These are phyloP conservation scores for Leccinum subfulvum DNA, from an alignment of 1,284 basidiomycete species.

Conservation along the genomic window DNA sequence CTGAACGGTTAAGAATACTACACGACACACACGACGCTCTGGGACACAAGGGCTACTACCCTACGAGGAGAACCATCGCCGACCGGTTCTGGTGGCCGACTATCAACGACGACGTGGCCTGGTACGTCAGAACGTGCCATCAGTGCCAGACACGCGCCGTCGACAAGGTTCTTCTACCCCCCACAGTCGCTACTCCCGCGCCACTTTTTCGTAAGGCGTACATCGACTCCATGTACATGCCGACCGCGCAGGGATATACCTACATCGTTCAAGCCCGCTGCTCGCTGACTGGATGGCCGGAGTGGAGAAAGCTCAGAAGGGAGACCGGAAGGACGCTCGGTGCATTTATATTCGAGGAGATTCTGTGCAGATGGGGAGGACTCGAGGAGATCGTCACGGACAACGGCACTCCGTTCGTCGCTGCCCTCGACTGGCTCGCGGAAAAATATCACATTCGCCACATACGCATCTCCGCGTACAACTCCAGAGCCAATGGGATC, in stretches of 20 bases:
- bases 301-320: conserved; percentile 14
- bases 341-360: conserved; percentile 2
- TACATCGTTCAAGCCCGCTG: conserved; percentile 6
- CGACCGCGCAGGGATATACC: neutral
- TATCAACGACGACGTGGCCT: too few relatives aligned
- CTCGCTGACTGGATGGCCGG: neutral
- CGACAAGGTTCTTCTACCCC: too few relatives aligned
- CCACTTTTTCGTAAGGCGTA: too few relatives aligned
- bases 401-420: conserved; percentile 1
- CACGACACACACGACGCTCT: too few relatives aligned
- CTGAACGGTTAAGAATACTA: too few relatives aligned
- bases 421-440: neutral
- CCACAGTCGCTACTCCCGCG: too few relatives aligned
- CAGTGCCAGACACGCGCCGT: too few relatives aligned
- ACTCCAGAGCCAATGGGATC: conserved; percentile 5
- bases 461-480: conserved; percentile 7
- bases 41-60: too few relatives aligned
- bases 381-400: conserved; percentile 14
- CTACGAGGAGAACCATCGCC: too few relatives aligned
- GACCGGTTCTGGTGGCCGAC: too few relatives aligned
- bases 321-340: conserved; percentile 4
- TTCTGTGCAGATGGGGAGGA: conserved; percentile 3
- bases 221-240: too few relatives aligned
- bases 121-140: too few relatives aligned
- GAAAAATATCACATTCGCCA: conserved; percentile 6